Conservation (phyloP, 148 eudicot genomes). For the Chenopodium suecicum region DNA sequence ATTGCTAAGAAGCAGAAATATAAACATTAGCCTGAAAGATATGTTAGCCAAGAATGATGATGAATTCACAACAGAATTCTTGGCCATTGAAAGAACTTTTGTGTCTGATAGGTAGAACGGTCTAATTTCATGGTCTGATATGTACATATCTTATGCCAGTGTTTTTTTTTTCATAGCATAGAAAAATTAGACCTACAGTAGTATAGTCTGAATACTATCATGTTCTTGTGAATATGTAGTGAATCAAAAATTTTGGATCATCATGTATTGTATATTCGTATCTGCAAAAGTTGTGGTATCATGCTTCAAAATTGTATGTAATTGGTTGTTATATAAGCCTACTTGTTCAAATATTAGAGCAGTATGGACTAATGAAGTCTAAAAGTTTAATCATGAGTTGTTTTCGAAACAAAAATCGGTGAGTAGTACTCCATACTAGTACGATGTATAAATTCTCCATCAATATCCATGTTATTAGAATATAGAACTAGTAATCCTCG, state of each 20-base stretch:
- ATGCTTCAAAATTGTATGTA: background rate
- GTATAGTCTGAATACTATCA: background rate
- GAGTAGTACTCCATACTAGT: too few relatives aligned
- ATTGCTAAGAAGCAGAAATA: conserved; percentile 43
- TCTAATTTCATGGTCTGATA: background rate
- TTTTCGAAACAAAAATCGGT: too few relatives aligned
- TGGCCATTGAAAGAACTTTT: conserved; percentile 34
- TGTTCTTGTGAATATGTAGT: background rate
- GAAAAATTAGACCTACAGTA: background rate
- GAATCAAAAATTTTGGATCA: background rate
- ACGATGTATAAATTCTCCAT: too few relatives aligned
- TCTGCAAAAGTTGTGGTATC: background rate
- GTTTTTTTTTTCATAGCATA: background rate
- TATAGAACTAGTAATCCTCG: too few relatives aligned
- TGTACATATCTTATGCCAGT: too few relatives aligned
- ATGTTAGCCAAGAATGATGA: conserved; percentile 87
- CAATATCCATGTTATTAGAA: too few relatives aligned
- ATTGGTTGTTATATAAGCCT: background rate
- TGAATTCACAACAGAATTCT: conserved; percentile 61
- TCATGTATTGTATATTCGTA: too few relatives aligned
- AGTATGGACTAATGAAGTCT: too few relatives aligned
- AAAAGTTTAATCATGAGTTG: too few relatives aligned
- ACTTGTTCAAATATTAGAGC: too few relatives aligned
- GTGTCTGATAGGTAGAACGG: conserved; percentile 13
- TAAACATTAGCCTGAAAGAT: conserved; percentile 59